Evolutionary conservation across 164 flowering plant genomes (phyloP), one percentile per base, ranked within the genome.

Genomic region (Vitis rupestris): DNA sequence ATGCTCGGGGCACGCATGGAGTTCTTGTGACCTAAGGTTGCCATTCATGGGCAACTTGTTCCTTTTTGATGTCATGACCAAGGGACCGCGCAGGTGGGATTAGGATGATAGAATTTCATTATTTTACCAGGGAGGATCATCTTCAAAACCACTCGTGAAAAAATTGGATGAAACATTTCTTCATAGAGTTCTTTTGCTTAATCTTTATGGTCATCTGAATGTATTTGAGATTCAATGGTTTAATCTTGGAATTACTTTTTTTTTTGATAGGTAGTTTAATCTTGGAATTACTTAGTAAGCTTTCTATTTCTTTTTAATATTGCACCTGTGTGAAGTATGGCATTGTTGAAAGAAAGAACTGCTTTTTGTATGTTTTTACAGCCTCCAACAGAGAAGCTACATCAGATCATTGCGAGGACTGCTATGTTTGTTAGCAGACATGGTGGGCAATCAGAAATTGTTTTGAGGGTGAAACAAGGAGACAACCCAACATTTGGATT

Each of bases 401-500:
- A 95, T 82, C 97, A 93, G 82, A 95, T 95, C 64, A 95, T 95
- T 74, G 89, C 93, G 50, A 90, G 97, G 76, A 95, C 99, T 75
- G 94, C 99, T 72, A 51, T 73, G 31, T 95, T 91, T 82, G 98
- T 95, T 56, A 73, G 88, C 80, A 82, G 86, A 65, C 90, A 91
- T 80, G 99, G 99, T 57, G 98, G 94, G 56, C 99, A 95, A 66
- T 90, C 99, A 15, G 99, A 95, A 79, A 86, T 93, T 71, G 82
- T 95, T 71, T 76, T 95, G 80, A 86, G 97, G 79, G 98, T 95
- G 77, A 95, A 91, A 70, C 99, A 95, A 72, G 97, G 99, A 59
- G 87, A 89, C 77, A 93, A 95, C 65, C 98, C 97, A 75, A 82
- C 90, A n/a, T 95, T 95, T 88, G 99, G 99, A 55, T 95, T 95